Base-by-base conservation (phyloP, 768 basidiomycete genomes). In the Rhizopogon rudus region DNA sequence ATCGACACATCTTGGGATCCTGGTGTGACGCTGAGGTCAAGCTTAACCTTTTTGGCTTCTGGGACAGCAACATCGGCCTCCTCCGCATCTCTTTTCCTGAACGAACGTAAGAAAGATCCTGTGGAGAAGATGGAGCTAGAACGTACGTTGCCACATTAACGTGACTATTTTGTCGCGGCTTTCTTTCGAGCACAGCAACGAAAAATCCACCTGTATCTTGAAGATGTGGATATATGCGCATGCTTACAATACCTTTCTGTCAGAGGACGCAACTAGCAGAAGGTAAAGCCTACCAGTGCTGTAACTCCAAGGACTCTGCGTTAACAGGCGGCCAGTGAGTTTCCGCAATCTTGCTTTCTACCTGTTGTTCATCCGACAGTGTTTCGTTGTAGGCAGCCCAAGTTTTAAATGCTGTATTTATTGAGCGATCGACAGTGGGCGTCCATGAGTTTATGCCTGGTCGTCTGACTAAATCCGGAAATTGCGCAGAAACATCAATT, bases 191-290 rank as follows among this genome's bases (percentile, higher is more conserved):
- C 0, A 97, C 88, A 10, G 93, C 93, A n/a, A 99, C 85, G 66
- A 97, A 99, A 73, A 99, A 99, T 0, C 94, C 97, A 3, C 97
- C 97, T 0, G 94, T 92, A 65, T 99, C 91, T 70, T 98, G 97
- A 8, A 97, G 74, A 67, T 98, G 95, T 2, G 97, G 95, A 65
- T 96, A 91, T 59, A 98, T 83, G 40, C 97, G 82, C 69, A 98
- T 73, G 62, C 94, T 97, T 37, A 37, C 1, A 16, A 52, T 25
- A 31, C 7, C 4, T 35, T 8, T 7, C 20, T 13, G 17, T 48
- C 33, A 48, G 33, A 20, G 13, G 1, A 35, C 31, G 13, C 8
- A 25, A n/a, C 20, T 39, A n/a, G 10, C 3, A 28, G 31, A 5
- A 43, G 6, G 29, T 49, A 56, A 22, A 9, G 63, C 79, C 44